These are phyloP conservation scores for Stromatinia cepivora DNA, from an alignment of 2,329 filamentous ascomycete species.

Conservation along the genomic window DNA sequence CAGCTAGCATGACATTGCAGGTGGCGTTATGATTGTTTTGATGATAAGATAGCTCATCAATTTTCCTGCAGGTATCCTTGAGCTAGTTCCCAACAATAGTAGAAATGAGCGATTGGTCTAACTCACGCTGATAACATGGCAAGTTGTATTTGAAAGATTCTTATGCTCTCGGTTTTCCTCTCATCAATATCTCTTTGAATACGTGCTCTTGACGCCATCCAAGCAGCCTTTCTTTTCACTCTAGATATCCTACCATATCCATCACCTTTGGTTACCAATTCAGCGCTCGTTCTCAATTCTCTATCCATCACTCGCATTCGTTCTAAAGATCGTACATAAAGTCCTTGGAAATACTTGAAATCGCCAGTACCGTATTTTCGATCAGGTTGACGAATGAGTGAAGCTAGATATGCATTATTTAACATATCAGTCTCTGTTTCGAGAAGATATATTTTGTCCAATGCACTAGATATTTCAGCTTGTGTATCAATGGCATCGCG, in stretches of 20 bases:
- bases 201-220: constrained; percentile 30
- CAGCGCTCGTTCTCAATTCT: constrained; percentile 25
- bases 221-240: constrained; percentile 29
- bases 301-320: constrained; percentile 30
- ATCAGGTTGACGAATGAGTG: constrained; percentile 30
- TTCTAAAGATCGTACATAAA: constrained; percentile 28
- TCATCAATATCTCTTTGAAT: constrained; percentile 32
- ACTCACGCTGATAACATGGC: constrained; percentile 33
- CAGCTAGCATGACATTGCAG: constrained; percentile 25
- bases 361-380: constrained; percentile 29
- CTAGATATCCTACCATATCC: constrained; percentile 30
- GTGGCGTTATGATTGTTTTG: constrained; percentile 31
- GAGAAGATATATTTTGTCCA: constrained; percentile 32
- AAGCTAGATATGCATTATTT: constrained; percentile 31
- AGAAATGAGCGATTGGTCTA: neutral
- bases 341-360: constrained; percentile 31
- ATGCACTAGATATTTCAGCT: constrained; percentile 29
- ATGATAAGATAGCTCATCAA: constrained; percentile 33
- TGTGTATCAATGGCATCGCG: constrained; percentile 32
- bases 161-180: constrained; percentile 29
- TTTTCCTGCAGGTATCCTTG: constrained; percentile 28
- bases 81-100: constrained; percentile 8
- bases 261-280: constrained; percentile 27
- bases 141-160: constrained; percentile 33
- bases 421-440: constrained; percentile 33